Base-by-base conservation (phyloP, 2,329 filamentous ascomycete species). In the Shiraia sp. region DNA sequence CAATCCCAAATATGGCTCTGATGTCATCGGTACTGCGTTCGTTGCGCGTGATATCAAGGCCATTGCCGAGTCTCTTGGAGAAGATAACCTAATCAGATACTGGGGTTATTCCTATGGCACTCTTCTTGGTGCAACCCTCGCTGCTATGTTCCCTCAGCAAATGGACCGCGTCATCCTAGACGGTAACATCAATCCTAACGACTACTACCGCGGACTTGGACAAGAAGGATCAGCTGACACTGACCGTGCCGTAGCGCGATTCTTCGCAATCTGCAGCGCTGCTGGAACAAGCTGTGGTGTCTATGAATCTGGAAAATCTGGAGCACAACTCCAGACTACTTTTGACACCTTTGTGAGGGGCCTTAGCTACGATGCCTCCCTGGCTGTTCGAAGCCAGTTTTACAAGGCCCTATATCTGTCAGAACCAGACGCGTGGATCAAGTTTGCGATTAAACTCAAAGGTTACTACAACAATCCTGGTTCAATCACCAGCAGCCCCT, bases 211-310 rank as follows among this genome's bases (percentile, higher is more conserved):
- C 17, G 36, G 36, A 30, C 15, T 44, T 19, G 45, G 41, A n/a
- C 10, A 37, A 9, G 40, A 45, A 32, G 16, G 12, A 24, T 30
- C 16, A 4, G 15, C 30, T 12, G 25, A 30, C 15, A 15, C 19
- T 6, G 49, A 50, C 32, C 30, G 25, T 4, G 42, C 32, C n/a
- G 29, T 49, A 57, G 63, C 72, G 2, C 73, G 69, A 12, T 82
- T 84, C 41, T 80, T 77, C 51, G 62, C 68, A 10, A 73, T 75
- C 34, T 85, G 81, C 53, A 70, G 76, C 53, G 60, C 69, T 24
- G 79, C 75, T 14, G 77, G 76, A 14, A n/a, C 29, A 13, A 38
- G 27, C 22, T 51, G 48, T 29, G 27, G 23, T 4, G 33, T 51
- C 15, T 36, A 38, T n/a, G 36, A 15, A 2, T 17, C n/a, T 10